These are phyloP conservation scores for Scheffersomyces lignosus DNA, from an alignment of 805 yeast genomes.

Conservation along the genomic window DNA sequence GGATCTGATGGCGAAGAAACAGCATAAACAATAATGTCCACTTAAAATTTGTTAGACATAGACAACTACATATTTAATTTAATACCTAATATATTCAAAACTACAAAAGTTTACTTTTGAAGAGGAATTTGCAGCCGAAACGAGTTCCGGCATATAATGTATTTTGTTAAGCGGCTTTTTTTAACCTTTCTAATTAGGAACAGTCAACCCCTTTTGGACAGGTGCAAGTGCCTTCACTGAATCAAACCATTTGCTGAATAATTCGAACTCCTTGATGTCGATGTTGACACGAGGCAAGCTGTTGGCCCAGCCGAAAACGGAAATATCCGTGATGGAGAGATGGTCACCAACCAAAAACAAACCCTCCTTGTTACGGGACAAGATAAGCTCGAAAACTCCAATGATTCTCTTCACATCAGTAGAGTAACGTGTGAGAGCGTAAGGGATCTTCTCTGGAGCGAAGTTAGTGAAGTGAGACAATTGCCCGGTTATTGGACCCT, in stretches of 20 bases:
- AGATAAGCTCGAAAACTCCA: constrained; percentile 53
- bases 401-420: constrained; percentile 54
- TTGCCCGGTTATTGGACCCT: constrained; percentile 67
- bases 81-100: too few relatives aligned
- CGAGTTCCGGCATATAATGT: too few relatives aligned
- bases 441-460: constrained; percentile 54
- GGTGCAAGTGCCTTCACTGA: constrained; percentile 31
- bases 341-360: constrained; percentile 58
- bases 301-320: constrained; percentile 47
- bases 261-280: constrained; percentile 40
- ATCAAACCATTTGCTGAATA: constrained; percentile 40
- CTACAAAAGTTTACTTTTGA: too few relatives aligned
- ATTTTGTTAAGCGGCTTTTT: too few relatives aligned
- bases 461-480: constrained; percentile 45
- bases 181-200: constrained; percentile 7
- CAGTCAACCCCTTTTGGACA: constrained; percentile 28
- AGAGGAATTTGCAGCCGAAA: too few relatives aligned
- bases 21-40: too few relatives aligned
- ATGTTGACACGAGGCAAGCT: constrained; percentile 17
- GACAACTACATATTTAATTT: too few relatives aligned
- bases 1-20: too few relatives aligned
- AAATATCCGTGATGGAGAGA: constrained; percentile 59
- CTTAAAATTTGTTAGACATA: too few relatives aligned
- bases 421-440: constrained; percentile 51
- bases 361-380: constrained; percentile 41